A percentile compares a stretch with the other conserved stretches of the same genome.
These are phyloP conservation scores for Alnus rubra DNA, from an alignment of 306 rosid species.

Conservation along the genomic window DNA sequence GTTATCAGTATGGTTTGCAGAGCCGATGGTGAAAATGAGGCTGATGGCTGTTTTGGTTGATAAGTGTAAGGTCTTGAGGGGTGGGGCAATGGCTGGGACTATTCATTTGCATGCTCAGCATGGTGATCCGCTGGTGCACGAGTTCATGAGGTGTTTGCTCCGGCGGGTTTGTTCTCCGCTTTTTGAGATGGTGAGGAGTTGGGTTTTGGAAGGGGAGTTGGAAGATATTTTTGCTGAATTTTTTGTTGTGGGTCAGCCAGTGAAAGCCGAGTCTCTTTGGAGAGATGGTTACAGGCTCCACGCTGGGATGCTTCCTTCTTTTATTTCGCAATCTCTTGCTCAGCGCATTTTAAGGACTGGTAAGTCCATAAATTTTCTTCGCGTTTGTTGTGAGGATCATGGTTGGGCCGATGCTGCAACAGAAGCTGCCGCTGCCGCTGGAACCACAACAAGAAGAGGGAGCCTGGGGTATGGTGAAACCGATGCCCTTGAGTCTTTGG, in stretches of 20 bases:
- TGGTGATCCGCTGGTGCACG: conserved; percentile 91
- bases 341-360: conserved; percentile 92
- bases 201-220: conserved; percentile 96
- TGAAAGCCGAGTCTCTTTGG: conserved; percentile 98
- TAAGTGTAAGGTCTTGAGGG: conserved; percentile 77
- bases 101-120: conserved; percentile 93
- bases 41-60: conserved; percentile 95
- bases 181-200: conserved; percentile 89
- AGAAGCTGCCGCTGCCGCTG: conserved; percentile 75
- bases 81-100: conserved; percentile 91
- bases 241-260: conserved; percentile 84
- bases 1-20: conserved; percentile 85
- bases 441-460: conserved; percentile 71
- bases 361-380: conserved; percentile 91
- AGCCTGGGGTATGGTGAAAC: conserved; percentile 93
- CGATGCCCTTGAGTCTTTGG: conserved; percentile 86
- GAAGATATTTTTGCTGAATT: conserved; percentile 90
- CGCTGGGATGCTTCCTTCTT: conserved; percentile 88
- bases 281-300: conserved; percentile 92
- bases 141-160: conserved; percentile 73
- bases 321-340: conserved; percentile 88
- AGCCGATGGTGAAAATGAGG: conserved; percentile 93
- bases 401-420: conserved; percentile 91
- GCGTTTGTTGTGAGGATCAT: conserved; percentile 92
- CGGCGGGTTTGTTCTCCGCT: conserved; percentile 89